Evolutionary conservation across 2,329 filamentous ascomycete genomes (phyloP).

Genomic region (Sclerotinia spermophila): DNA sequence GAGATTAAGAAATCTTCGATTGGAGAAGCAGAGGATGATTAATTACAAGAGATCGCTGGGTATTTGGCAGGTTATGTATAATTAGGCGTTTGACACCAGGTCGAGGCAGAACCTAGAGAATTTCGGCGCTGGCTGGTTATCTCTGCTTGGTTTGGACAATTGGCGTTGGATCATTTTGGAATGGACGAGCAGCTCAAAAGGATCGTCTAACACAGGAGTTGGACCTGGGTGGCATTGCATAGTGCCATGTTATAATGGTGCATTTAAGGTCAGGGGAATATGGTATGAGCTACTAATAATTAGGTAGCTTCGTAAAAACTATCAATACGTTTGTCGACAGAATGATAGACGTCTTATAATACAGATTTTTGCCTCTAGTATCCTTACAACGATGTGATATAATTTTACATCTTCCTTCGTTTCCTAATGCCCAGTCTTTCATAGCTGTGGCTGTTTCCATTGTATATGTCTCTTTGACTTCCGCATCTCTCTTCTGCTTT

Average conservation of each 20-base stretch:
- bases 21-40: constrained; percentile 34
- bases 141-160: not conserved
- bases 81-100: not conserved
- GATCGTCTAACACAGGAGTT: not conserved
- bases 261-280: not conserved
- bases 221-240: not conserved
- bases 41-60: not conserved
- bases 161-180: not conserved
- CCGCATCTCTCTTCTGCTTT: not conserved
- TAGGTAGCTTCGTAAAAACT: not conserved
- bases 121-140: not conserved
- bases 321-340: not conserved
- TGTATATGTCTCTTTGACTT: not conserved
- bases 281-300: not conserved
- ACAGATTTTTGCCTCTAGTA: constrained; percentile 5
- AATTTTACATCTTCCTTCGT: not conserved
- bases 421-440: not conserved
- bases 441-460: not conserved
- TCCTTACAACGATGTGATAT: constrained; percentile 5
- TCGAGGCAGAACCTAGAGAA: not conserved
- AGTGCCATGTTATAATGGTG: not conserved
- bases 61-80: not conserved
- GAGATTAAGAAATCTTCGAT: constrained; percentile 49
- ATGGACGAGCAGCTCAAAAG: not conserved
- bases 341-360: constrained; percentile 11